A percentile compares a stretch with the other conserved stretches of the same genome.
These are phyloP conservation scores for Penicillium sp. DNA, from an alignment of 2,329 filamentous ascomycete species.

Conservation along the genomic window DNA sequence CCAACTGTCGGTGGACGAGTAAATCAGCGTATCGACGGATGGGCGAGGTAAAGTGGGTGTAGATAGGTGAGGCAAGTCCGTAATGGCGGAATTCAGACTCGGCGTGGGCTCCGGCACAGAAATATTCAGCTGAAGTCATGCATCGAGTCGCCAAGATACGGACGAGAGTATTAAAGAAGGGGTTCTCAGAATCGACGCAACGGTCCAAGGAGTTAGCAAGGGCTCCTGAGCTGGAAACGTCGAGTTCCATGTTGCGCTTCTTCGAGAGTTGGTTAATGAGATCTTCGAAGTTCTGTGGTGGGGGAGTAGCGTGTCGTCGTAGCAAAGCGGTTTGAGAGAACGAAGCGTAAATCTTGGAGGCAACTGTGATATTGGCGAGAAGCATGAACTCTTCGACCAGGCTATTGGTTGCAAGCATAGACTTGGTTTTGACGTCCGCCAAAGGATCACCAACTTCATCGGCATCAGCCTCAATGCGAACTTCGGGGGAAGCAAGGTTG, in stretches of 20 bases:
- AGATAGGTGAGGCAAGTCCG: conserved; percentile 92
- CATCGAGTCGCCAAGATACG: conserved; percentile 97
- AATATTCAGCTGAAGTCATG: conserved; percentile 99
- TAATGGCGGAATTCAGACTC: conserved; percentile 97
- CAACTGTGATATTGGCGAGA: conserved; percentile 94
- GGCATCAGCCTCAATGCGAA: conserved; percentile 91
- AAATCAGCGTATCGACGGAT: conserved; percentile 98
- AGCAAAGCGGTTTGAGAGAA: conserved; percentile 96
- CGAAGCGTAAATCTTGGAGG: conserved; percentile 81
- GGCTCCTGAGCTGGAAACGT: conserved; percentile 84
- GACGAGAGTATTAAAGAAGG: conserved; percentile 98
- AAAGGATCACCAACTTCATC: conserved; percentile 95
- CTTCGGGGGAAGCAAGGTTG: conserved; percentile 95
- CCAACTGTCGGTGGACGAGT: conserved; percentile 88
- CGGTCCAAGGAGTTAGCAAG: conserved; percentile 87
- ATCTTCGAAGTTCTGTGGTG: conserved; percentile 95
- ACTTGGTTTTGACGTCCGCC: conserved; percentile 87
- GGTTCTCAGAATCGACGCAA: conserved; percentile 76
- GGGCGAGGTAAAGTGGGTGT: conserved; percentile 97
- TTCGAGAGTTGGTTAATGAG: conserved; percentile 86
- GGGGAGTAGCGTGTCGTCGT: conserved; percentile 86
- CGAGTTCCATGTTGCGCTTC: conserved; percentile 78
- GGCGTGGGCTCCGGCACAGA: conserved; percentile 88
- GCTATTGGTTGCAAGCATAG: conserved; percentile 92
- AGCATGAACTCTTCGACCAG: conserved; percentile 99